These are phyloP conservation scores for Aspergillus udagawae DNA, from an alignment of 2,329 filamentous ascomycete genomes.

Conservation along the genomic window DNA sequence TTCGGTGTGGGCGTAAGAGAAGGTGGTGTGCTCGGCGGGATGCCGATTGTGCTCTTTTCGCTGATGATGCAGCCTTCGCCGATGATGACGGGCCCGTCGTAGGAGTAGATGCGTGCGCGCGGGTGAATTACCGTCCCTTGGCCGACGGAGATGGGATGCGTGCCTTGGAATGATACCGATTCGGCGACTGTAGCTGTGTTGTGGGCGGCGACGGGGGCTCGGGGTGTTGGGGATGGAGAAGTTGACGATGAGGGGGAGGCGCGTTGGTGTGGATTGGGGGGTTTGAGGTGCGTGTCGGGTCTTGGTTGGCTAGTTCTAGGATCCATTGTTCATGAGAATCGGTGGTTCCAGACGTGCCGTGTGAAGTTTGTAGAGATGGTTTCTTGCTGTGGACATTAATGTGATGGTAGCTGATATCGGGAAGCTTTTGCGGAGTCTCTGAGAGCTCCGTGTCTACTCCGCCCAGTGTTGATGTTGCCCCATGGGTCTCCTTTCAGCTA, in stretches of 20 bases:
- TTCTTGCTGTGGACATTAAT: conserved; percentile 34
- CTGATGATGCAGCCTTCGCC: conserved; percentile 78
- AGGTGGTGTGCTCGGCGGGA: conserved; percentile 43
- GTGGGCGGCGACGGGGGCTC: conserved; percentile 35
- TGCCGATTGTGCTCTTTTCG: conserved; percentile 53
- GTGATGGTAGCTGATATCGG: conserved; percentile 25
- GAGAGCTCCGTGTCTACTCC: neutral
- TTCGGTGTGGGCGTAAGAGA: conserved; percentile 1
- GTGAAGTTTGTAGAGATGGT: neutral
- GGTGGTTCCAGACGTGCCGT: neutral
- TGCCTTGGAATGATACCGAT: conserved; percentile 51
- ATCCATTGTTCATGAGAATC: neutral
- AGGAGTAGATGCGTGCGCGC: conserved; percentile 72
- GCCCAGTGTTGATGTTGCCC: neutral
- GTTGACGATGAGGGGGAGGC: conserved; percentile 20
- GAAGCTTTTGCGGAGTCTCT: neutral
- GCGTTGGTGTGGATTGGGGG: conserved; percentile 25
- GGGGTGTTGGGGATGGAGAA: conserved; percentile 22
- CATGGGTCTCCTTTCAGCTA: neutral
- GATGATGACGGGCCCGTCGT: conserved; percentile 72
- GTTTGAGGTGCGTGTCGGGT: conserved; percentile 18
- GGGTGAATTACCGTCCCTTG: conserved; percentile 82
- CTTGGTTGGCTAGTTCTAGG: neutral
- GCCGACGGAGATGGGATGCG: conserved; percentile 72
- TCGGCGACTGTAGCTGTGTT: conserved; percentile 39